These are phyloP conservation scores for Trichoderma oligosporum DNA, from an alignment of 2,329 filamentous ascomycete species.

Conservation along the genomic window DNA sequence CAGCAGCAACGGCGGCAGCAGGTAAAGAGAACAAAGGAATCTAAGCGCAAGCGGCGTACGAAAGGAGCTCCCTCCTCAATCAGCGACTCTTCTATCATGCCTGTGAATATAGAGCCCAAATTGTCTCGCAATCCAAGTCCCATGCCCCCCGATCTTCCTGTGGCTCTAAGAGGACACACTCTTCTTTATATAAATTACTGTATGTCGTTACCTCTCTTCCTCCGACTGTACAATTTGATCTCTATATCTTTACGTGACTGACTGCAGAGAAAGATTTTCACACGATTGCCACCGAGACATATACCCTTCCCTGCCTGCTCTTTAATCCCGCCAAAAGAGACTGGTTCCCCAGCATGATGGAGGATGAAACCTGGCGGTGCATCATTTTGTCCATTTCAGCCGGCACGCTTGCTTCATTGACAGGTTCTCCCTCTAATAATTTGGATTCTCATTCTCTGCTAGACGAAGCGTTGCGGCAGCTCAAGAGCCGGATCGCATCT, in stretches of 20 bases:
- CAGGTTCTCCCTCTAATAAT: background rate
- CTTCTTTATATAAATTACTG: slow-evolving; percentile 14
- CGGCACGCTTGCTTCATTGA: background rate
- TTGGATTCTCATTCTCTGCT: slow-evolving; percentile 2
- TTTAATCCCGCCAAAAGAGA: slow-evolving; percentile 13
- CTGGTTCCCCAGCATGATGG: slow-evolving; percentile 14
- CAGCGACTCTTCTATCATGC: background rate
- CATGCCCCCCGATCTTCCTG: background rate
- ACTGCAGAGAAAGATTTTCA: slow-evolving; percentile 3
- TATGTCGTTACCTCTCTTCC: background rate
- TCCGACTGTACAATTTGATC: background rate
- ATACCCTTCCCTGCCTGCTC: slow-evolving; percentile 6
- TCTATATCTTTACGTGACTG: background rate
- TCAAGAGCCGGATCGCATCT: background rate
- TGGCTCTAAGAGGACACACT: background rate
- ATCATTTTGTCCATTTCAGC: slow-evolving; percentile 13
- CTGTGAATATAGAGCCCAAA: background rate
- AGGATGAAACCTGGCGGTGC: slow-evolving; percentile 6
- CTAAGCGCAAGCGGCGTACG: background rate
- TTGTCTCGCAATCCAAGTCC: background rate
- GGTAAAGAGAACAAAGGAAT: background rate
- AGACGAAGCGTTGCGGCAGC: slow-evolving; percentile 3
- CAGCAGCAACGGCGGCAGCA: slow-evolving; percentile 4
- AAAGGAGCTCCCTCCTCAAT: background rate
- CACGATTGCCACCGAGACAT: slow-evolving; percentile 1